Evolutionary conservation across 192 early-diverging fungal genomes (phyloP).

Genomic region (Coemansia sp.): DNA sequence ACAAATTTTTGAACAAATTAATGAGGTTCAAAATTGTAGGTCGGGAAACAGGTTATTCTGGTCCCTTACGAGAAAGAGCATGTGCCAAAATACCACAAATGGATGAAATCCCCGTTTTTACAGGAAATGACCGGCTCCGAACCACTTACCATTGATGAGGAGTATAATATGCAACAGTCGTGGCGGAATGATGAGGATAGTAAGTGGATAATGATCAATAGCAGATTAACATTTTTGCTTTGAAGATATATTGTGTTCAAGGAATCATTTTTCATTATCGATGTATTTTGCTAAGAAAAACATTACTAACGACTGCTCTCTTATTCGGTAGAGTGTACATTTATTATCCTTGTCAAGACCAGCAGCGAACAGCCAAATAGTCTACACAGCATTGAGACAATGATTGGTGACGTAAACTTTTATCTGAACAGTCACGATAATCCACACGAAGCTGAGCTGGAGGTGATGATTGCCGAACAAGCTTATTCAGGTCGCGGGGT

Average conservation of each 20-base stretch:
- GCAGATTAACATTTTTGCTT: background rate
- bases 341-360: slow-evolving; percentile 60
- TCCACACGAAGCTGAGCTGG: slow-evolving; percentile 76
- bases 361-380: slow-evolving; percentile 1
- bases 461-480: slow-evolving; percentile 89
- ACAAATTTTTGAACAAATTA: background rate
- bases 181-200: slow-evolving; percentile 85
- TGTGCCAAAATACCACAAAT: slow-evolving; percentile 88
- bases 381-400: slow-evolving; percentile 52
- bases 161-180: slow-evolving; percentile 90
- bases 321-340: slow-evolving; percentile 62
- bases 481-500: slow-evolving; percentile 26
- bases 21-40: slow-evolving; percentile 32
- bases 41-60: slow-evolving; percentile 64
- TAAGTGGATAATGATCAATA: slow-evolving; percentile 21
- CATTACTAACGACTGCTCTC: too few relatives aligned
- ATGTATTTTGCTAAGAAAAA: background rate
- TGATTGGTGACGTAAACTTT: slow-evolving; percentile 96
- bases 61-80: slow-evolving; percentile 87
- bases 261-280: slow-evolving; percentile 8
- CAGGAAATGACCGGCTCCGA: slow-evolving; percentile 96
- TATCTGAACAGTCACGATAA: slow-evolving; percentile 85
- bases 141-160: slow-evolving; percentile 88
- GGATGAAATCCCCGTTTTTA: slow-evolving; percentile 91
- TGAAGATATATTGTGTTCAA: background rate